Evolutionary conservation across 2,329 filamentous ascomycete genomes (phyloP), one percentile per base, ranked within the genome.

Genomic region (Canariomyces notabilis): DNA sequence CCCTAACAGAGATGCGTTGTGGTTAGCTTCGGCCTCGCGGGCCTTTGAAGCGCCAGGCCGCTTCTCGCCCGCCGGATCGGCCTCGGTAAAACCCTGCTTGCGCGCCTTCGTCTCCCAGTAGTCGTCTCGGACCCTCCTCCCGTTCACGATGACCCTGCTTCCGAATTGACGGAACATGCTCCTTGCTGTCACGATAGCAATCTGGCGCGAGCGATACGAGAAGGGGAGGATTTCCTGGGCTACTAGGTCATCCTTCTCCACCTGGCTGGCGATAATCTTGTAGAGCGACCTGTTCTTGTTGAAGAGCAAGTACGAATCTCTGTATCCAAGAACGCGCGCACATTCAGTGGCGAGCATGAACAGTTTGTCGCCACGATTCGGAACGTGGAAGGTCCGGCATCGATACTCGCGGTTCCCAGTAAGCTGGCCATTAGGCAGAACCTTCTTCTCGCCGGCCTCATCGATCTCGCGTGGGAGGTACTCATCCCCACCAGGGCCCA

Each of bases 151-250:
- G 42, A 98, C 85, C 53, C 93, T 80, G 66, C 90, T 96, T 39
- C 93, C 93, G 66, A 98, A 98, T 65, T 98, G 93, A 35, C 93
- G 83, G 67, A 97, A 98, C 93, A 98, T 98, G 58, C 91, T 97
- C 54, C 89, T 83, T 22, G 93, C 93, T 1, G 93, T 97, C 35
- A 98, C 93, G 52, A 98, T 96, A 42, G 93, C 93, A 57, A 98
- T 98, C 68, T 98, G 93, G 41, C 93, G 82, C n/a, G 93, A 98
- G 36, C 93, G 82, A 65, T 98, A 98, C 4, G 91, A 96, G 66
- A 97, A 98, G 0, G 93, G 93, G 16, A 98, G 73, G 48, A 97
- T 94, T 61, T 97, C 93, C 70, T 97, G 90, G 53, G 83, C 77
- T 39, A 98, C 95, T 14, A 98, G 75, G 61, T 97, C 89, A 65